Conservation (phyloP, 2,329 filamentous ascomycete species). For the Fusarium palustre region DNA sequence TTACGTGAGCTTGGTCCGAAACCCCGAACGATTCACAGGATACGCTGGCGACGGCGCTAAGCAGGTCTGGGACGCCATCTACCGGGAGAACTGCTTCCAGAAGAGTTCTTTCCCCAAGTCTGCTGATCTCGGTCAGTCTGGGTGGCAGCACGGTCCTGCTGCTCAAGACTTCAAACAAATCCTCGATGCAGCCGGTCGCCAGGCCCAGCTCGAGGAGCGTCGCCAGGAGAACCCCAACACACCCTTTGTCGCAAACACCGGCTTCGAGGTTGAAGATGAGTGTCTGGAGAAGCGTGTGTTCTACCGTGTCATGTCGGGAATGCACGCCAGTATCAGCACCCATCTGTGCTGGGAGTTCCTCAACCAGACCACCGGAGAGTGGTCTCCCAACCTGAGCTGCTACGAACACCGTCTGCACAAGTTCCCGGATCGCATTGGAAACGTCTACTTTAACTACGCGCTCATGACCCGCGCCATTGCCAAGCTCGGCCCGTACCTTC, state of each 20-base stretch:
- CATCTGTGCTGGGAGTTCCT: constrained; percentile 97
- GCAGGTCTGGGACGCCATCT: constrained; percentile 97
- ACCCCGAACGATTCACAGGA: constrained; percentile 95
- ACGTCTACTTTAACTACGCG: constrained; percentile 99
- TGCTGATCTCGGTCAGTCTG: constrained; percentile 63
- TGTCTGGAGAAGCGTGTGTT: constrained; percentile 99
- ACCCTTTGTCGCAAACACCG: constrained; percentile 70
- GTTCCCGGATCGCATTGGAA: constrained; percentile 91
- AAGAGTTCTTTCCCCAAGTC: constrained; percentile 72
- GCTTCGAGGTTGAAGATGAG: constrained; percentile 85
- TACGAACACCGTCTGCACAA: constrained; percentile 87
- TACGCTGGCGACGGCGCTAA: constrained; percentile 86
- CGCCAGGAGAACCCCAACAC: constrained; percentile 60
- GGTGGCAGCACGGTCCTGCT: constrained; percentile 62
- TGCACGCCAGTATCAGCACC: constrained; percentile 97
- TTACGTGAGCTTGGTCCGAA: constrained; percentile 93
- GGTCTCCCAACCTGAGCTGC: constrained; percentile 90
- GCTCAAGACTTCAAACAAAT: constrained; percentile 72
- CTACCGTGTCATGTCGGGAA: constrained; percentile 92
- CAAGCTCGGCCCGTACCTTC: constrained; percentile 86
- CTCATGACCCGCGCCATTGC: constrained; percentile 91
- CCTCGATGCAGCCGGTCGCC: constrained; percentile 68
- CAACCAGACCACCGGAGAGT: constrained; percentile 93
- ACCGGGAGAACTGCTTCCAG: constrained; percentile 96
- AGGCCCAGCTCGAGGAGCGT: constrained; percentile 69